Conservation (phyloP, 176 grass and related monocot genomes). For the Musa acuminata region DNA sequence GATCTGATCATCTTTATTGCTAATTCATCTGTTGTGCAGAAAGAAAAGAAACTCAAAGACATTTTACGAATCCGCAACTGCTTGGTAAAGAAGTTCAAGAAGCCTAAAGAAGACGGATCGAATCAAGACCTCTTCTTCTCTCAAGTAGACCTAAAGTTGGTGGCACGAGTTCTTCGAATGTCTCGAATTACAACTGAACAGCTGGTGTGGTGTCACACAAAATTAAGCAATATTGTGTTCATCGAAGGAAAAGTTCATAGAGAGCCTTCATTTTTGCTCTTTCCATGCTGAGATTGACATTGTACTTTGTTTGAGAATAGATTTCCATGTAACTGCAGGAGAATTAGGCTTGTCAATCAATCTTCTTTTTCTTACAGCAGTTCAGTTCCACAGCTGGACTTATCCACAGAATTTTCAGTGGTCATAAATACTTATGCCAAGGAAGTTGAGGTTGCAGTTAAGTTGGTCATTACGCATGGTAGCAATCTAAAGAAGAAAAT, state of each 20-base stretch:
- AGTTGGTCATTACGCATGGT: no score
- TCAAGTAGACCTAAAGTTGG: constrained; percentile 69
- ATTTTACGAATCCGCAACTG: constrained; percentile 79
- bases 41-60: constrained; percentile 87
- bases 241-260: constrained; percentile 75
- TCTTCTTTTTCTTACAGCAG: no score
- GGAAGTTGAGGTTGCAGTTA: no score
- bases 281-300: constrained; percentile 44
- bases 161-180: constrained; percentile 70
- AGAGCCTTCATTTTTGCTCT: constrained; percentile 92
- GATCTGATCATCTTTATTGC: no score
- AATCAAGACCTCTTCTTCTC: constrained; percentile 88
- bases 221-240: constrained; percentile 63
- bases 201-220: constrained; percentile 80
- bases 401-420: no score
- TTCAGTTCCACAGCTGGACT: no score
- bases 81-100: constrained; percentile 95
- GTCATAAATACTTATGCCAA: no score
- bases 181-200: constrained; percentile 71
- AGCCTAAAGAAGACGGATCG: constrained; percentile 70
- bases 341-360: no score
- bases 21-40: constrained; percentile 29
- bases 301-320: background rate
- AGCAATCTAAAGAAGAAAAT: no score
- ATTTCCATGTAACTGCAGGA: no score